A percentile compares a stretch with the other conserved stretches of the same genome.
Evolutionary conservation across 176 grass and related monocot genomes (phyloP).

Genomic region (Paspalum notatum): DNA sequence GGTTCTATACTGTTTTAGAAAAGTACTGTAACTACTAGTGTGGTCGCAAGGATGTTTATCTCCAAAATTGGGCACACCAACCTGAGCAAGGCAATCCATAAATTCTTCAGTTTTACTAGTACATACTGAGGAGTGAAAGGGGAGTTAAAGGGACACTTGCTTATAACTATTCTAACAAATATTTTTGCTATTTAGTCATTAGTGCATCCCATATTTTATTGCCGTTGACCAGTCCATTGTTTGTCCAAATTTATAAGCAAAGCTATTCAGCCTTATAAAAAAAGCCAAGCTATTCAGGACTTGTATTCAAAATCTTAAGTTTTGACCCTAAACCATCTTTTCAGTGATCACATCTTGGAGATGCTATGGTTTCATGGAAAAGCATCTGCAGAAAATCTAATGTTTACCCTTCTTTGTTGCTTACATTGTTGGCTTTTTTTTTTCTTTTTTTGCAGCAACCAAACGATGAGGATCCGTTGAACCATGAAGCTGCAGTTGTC

Average conservation of each 20-base stretch:
- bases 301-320: neutral
- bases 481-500: constrained; percentile 71
- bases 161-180: neutral
- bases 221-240: neutral
- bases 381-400: constrained; percentile 8
- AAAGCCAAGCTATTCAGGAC: neutral
- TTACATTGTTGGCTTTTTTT: constrained; percentile 31
- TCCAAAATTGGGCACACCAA: neutral
- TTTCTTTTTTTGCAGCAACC: constrained; percentile 70
- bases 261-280: neutral
- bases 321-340: constrained; percentile 1
- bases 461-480: constrained; percentile 80
- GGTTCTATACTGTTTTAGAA: neutral
- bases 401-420: neutral
- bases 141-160: neutral
- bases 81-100: neutral
- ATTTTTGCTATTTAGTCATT: neutral
- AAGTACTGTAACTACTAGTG: neutral
- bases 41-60: neutral
- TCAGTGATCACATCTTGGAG: neutral
- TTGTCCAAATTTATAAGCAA: neutral
- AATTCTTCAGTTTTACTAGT: neutral
- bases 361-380: constrained; percentile 16
- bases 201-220: constrained; percentile 11
- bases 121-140: neutral